Conservation (phyloP, 768 basidiomycete genomes). For the Filobasidium floriforme region DNA sequence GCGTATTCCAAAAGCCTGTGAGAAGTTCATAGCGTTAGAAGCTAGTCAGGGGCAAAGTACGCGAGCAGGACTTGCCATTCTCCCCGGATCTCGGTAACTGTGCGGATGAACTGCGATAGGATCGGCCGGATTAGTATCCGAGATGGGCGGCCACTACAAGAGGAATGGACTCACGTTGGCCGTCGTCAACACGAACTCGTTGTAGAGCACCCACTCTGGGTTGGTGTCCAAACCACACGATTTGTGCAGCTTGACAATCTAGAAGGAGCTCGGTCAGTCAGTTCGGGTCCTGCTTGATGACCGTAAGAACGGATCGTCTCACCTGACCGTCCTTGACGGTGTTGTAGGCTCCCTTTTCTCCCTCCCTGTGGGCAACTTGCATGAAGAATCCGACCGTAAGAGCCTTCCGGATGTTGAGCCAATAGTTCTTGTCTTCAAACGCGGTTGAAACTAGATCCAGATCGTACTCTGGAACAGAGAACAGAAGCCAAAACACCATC, state of each 20-base stretch:
- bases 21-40: conserved; percentile 46
- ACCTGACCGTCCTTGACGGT: conserved; percentile 90
- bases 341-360: conserved; percentile 73
- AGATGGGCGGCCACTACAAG: neutral
- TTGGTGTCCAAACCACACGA: conserved; percentile 77
- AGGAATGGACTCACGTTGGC: conserved; percentile 41
- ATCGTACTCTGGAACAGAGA: conserved; percentile 52
- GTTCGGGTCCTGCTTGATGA: conserved; percentile 26
- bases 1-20: conserved; percentile 54
- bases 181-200: conserved; percentile 90
- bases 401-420: conserved; percentile 66
- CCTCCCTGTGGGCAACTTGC: conserved; percentile 93
- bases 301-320: conserved; percentile 45
- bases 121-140: neutral
- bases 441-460: conserved; percentile 63
- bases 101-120: conserved; percentile 63
- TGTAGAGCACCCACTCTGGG: conserved; percentile 88
- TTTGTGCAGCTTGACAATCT: conserved; percentile 69
- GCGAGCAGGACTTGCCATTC: conserved; percentile 62
- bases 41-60: neutral
- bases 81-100: conserved; percentile 73
- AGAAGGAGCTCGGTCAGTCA: conserved; percentile 25
- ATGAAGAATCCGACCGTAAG: conserved; percentile 93
- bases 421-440: conserved; percentile 63
- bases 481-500: neutral